Base-by-base conservation (phyloP, 2,329 filamentous ascomycete species). In the Sporothrix brasiliensis region DNA sequence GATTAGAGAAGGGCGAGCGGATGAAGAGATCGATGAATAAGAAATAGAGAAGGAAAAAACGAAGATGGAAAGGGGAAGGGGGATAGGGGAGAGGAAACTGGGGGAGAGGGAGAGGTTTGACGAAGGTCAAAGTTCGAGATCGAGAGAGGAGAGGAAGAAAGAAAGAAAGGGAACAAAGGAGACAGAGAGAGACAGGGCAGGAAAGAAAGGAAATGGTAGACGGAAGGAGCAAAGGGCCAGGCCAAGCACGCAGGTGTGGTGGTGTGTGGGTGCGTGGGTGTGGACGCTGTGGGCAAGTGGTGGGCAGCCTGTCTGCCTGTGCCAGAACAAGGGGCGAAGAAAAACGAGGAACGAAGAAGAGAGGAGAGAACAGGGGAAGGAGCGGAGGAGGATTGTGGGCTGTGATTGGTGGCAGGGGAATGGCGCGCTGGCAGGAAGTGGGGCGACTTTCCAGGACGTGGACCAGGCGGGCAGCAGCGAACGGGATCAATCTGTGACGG, bases 381-480 rank as follows among this genome's bases (percentile, higher is more conserved):
- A 50, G 47, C 68, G 56, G 56, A 63, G 68, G n/a, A 50, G n/a
- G 27, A 41, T 30, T 3, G 30, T 6, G 56, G 7, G 27, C 44
- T 3, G 56, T 69, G 68, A 69, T 69, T 69, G 68, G 68, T 19
- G 30, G 27, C 19, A 34, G 30, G 49, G 49, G 41, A 21, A 24
- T 49, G 67, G 54, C 67, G 54, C 67, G 67, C 53, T 68, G 54
- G 67, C 54, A 69, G 47, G 27, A 69, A 58, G 44, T 58, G 54
- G 54, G 24, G 39, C 39, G 39, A 10, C 41, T 16, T 21, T 44
- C 41, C 5, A 30, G 21, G n/a, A 6, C 56, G 56, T 41, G 39
- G 34, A 24, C n/a, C 56, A 47, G 21, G 58, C 49, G 21, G 58
- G 39, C 58, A 61, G 19, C 30, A 61, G 39, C 58, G 39, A 47